Conservation (phyloP, 257 asterid species). For the Catharanthus roseus region DNA sequence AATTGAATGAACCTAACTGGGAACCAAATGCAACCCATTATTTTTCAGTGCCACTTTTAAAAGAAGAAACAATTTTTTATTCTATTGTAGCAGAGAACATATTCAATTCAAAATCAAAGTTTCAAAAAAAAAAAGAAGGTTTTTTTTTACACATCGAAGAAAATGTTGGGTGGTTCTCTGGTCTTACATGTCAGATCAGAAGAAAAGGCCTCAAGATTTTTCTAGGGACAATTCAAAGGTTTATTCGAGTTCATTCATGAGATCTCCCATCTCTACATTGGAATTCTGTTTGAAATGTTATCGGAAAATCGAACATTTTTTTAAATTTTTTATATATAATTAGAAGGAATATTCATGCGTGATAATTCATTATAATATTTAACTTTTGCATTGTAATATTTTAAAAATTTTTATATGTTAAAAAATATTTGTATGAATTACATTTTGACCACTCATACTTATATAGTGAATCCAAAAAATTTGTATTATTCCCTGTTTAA, state of each 20-base stretch:
- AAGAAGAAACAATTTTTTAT: slow-evolving; percentile 17
- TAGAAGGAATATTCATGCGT: no score
- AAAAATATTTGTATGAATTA: not conserved
- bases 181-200: slow-evolving; percentile 12
- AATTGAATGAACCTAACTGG: slow-evolving; percentile 1
- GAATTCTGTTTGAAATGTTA: not conserved
- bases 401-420: not conserved
- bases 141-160: slow-evolving; percentile 4
- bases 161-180: slow-evolving; percentile 1
- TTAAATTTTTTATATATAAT: no score
- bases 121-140: not conserved
- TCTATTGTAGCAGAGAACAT: slow-evolving; percentile 32
- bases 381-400: not conserved
- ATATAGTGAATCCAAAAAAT: no score
- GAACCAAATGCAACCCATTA: slow-evolving; percentile 1
- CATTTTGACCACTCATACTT: not conserved
- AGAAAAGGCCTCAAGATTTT: not conserved
- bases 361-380: no score
- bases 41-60: slow-evolving; percentile 1
- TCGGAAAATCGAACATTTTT: not conserved
- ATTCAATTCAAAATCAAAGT: slow-evolving; percentile 27
- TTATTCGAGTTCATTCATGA: not conserved
- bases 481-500: no score
- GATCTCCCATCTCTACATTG: not conserved
- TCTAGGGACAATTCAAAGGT: not conserved